Evolutionary conservation across 208 protist genomes (phyloP).

Genomic region (Angomonas deanei): DNA sequence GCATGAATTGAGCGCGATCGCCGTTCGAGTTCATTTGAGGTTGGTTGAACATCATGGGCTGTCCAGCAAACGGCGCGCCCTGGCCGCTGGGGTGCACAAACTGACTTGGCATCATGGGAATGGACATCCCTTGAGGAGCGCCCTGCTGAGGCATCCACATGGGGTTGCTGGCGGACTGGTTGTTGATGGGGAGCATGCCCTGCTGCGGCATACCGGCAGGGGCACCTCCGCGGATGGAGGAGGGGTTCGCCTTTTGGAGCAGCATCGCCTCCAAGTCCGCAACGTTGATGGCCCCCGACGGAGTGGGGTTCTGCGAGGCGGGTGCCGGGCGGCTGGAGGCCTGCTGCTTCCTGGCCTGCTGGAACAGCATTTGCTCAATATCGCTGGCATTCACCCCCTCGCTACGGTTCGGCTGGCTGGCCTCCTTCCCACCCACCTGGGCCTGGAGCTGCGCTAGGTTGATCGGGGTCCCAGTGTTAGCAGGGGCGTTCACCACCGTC

Average conservation of each 20-base stretch:
- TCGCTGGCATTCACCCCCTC: background rate
- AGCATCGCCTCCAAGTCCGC: constrained; percentile 54
- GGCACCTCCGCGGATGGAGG: background rate
- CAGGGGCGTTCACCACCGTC: background rate
- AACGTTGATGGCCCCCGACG: constrained; percentile 34
- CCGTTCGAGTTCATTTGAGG: constrained; percentile 23
- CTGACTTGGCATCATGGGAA: no score
- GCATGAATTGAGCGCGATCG: constrained; percentile 27
- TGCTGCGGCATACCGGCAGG: background rate
- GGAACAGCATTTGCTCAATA: constrained; percentile 11
- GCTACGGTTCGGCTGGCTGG: background rate
- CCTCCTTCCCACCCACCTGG: background rate
- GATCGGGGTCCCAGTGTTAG: background rate
- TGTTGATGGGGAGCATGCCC: constrained; percentile 15
- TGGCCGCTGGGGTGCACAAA: no score
- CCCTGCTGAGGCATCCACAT: no score
- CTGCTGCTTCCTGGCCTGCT: background rate
- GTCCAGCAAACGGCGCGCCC: constrained; percentile 22
- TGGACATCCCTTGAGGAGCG: no score
- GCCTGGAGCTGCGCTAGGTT: background rate
- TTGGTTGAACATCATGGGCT: constrained; percentile 9
- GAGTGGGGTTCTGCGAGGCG: background rate
- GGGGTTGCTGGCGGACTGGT: constrained; percentile 23
- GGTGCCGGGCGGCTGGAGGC: background rate
- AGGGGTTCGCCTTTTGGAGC: no score